phyloP scores from a whole-genome alignment of 2,329 filamentous ascomycete genomes.

The Monilinia fructicola region DNA sequence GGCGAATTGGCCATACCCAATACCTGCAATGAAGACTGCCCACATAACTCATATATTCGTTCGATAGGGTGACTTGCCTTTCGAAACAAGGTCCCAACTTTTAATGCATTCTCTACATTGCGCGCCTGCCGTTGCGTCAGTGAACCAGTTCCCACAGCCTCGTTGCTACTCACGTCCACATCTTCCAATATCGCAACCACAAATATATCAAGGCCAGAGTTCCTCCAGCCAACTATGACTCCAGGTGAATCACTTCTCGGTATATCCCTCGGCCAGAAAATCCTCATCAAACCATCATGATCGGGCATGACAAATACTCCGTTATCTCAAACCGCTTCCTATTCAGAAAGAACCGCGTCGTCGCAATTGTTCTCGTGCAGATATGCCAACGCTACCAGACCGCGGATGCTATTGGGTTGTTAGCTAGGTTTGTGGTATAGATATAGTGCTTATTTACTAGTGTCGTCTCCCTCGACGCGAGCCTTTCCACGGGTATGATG shows the following conservation, averaged over 20 bases:
- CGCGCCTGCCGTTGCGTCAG: constrained; percentile 43
- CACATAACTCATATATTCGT: constrained; percentile 82
- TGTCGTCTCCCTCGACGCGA: constrained; percentile 77
- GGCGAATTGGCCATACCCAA: constrained; percentile 75
- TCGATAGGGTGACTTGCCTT: constrained; percentile 76
- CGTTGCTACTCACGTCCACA: constrained; percentile 67
- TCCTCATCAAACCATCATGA: constrained; percentile 88
- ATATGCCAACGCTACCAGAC: constrained; percentile 75
- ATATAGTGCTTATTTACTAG: constrained; percentile 58
- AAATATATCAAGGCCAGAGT: constrained; percentile 86
- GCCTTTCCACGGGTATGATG: constrained; percentile 77
- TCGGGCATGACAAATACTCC: constrained; percentile 58
- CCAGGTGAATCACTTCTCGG: constrained; percentile 70
- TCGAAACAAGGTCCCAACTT: constrained; percentile 78
- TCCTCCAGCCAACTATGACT: constrained; percentile 92
- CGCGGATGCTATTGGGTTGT: constrained; percentile 70
- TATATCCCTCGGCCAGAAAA: constrained; percentile 96
- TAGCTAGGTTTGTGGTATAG: constrained; percentile 27
- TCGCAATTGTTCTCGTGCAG: constrained; percentile 90
- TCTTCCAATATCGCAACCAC: constrained; percentile 87
- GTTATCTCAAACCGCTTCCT: not conserved
- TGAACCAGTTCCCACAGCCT: constrained; percentile 21
- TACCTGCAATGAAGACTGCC: constrained; percentile 78
- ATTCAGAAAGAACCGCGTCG: constrained; percentile 91
- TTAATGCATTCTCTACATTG: constrained; percentile 85